A percentile compares a stretch with the other conserved stretches of the same genome.
These are phyloP conservation scores for Ophiocordyceps camponoti-leonardi DNA, from an alignment of 2,329 filamentous ascomycete genomes.

Conservation along the genomic window DNA sequence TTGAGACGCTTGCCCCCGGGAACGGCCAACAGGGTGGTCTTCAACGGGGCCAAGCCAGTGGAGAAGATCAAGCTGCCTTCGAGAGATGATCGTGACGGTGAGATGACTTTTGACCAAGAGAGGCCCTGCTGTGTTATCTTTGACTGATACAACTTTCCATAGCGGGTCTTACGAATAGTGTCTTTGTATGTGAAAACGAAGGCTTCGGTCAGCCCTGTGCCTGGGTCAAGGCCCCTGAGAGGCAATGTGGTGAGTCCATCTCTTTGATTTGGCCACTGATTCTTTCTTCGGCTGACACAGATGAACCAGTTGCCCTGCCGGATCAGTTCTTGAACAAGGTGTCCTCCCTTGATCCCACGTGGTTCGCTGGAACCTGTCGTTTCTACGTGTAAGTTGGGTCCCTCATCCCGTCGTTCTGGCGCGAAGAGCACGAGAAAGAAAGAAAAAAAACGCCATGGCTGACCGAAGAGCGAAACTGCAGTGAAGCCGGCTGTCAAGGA, in stretches of 20 bases:
- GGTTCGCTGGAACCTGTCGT: neutral
- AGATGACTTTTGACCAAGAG: neutral
- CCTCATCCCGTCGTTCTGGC: too few species aligned
- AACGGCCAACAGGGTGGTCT: constrained; percentile 32
- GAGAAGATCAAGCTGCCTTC: neutral
- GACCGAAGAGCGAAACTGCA: neutral
- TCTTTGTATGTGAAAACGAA: neutral
- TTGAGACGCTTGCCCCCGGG: constrained; percentile 19
- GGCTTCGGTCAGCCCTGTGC: neutral
- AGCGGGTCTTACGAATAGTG: neutral
- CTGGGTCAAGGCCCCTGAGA: neutral
- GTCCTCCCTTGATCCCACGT: neutral
- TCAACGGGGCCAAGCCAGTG: constrained; percentile 22
- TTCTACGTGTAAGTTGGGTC: neutral
- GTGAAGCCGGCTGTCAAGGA: neutral
- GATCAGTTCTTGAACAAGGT: neutral
- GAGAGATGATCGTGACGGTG: neutral
- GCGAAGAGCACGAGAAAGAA: too few species aligned
- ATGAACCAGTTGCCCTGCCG: neutral
- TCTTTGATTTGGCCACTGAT: too few species aligned
- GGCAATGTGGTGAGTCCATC: neutral
- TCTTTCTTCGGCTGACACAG: too few species aligned
- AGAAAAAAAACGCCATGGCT: neutral
- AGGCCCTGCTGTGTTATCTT: neutral
- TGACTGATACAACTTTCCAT: neutral